Conservation (phyloP, 2,329 filamentous ascomycete species). For the Paraphaeosphaeria minitans region DNA sequence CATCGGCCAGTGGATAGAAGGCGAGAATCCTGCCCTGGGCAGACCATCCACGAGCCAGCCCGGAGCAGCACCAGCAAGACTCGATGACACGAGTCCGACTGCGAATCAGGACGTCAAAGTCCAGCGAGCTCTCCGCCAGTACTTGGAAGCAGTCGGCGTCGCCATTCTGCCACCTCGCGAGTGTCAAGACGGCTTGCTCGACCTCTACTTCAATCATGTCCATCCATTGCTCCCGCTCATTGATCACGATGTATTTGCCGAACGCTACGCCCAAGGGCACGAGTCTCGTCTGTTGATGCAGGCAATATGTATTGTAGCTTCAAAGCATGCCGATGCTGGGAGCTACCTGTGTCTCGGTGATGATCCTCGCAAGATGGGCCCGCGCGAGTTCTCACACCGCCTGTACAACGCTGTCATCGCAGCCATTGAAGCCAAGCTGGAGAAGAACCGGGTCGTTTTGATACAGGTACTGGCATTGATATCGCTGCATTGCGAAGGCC, state of each 20-base stretch:
- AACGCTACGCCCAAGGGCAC: conserved; percentile 41
- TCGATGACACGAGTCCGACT: conserved; percentile 39
- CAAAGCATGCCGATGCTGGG: conserved; percentile 53
- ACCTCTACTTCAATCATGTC: conserved; percentile 54
- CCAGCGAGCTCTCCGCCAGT: conserved; percentile 42
- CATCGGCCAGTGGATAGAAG: conserved; percentile 46
- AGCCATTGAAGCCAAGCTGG: conserved; percentile 48
- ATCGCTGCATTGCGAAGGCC: conserved; percentile 55
- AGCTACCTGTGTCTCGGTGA: conserved; percentile 48
- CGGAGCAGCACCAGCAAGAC: conserved; percentile 28
- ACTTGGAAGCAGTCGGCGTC: conserved; percentile 46
- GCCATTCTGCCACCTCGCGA: conserved; percentile 41
- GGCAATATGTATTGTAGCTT: conserved; percentile 55
- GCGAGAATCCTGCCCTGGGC: conserved; percentile 24
- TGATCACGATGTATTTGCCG: conserved; percentile 50
- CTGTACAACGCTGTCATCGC: conserved; percentile 51
- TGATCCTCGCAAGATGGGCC: conserved; percentile 40
- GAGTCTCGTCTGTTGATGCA: conserved; percentile 50
- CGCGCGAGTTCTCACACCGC: conserved; percentile 52
- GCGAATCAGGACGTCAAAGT: conserved; percentile 39
- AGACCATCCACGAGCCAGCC: conserved; percentile 28
- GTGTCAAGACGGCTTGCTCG: conserved; percentile 47
- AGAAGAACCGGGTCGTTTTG: conserved; percentile 53
- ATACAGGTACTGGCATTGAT: conserved; percentile 55
- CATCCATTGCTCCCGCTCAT: conserved; percentile 56